These are phyloP conservation scores for Lachnellula occidentalis DNA, from an alignment of 2,329 filamentous ascomycete genomes.

Conservation along the genomic window DNA sequence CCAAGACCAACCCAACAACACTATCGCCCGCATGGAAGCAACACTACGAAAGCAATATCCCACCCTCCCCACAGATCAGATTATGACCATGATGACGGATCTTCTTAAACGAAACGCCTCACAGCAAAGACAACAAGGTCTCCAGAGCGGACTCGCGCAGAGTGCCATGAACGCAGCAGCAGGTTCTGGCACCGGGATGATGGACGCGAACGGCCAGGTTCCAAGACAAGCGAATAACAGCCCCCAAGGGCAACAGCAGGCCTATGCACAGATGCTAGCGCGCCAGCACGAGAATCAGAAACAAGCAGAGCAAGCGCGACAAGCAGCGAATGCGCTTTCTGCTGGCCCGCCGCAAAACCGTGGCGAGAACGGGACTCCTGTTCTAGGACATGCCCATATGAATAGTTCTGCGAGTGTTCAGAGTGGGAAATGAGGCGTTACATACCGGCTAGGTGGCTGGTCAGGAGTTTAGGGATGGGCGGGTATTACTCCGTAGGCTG, in stretches of 20 bases:
- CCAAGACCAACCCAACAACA: constrained; percentile 10
- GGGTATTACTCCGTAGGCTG: neutral
- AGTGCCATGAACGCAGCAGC: constrained; percentile 47
- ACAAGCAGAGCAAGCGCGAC: constrained; percentile 31
- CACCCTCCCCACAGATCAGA: constrained; percentile 44
- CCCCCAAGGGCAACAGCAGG: constrained; percentile 28
- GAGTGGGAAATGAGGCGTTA: constrained; percentile 17
- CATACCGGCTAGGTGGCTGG: neutral
- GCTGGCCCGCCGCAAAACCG: constrained; percentile 15
- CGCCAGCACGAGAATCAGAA: constrained; percentile 47
- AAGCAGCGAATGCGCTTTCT: constrained; percentile 10
- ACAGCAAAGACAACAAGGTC: constrained; percentile 26
- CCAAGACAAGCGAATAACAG: neutral
- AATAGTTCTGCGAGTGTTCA: constrained; percentile 20
- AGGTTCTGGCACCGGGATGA: constrained; percentile 30
- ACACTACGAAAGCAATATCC: constrained; percentile 25
- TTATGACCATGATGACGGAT: constrained; percentile 47
- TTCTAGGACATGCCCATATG: constrained; percentile 22
- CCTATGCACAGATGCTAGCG: constrained; percentile 48
- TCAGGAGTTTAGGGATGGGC: constrained; percentile 1
- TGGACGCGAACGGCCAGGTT: constrained; percentile 19
- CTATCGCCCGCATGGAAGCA: constrained; percentile 17
- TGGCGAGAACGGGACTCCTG: constrained; percentile 7
- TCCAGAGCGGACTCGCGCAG: constrained; percentile 34
- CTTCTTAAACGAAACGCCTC: constrained; percentile 21